These are phyloP conservation scores for Xylaria arbuscula DNA, from an alignment of 2,329 filamentous ascomycete genomes.

Conservation along the genomic window DNA sequence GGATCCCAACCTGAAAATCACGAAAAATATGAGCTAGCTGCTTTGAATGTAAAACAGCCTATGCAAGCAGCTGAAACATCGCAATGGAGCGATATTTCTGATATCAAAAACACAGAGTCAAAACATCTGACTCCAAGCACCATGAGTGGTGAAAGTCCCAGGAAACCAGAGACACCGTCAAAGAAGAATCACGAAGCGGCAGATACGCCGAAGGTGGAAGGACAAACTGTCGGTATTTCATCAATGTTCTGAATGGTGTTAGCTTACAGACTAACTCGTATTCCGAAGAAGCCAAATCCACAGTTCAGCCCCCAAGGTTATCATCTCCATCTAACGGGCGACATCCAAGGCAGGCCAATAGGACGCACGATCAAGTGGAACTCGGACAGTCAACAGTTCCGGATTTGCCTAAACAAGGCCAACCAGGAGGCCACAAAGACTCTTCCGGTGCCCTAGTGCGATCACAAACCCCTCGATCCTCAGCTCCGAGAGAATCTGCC, in stretches of 20 bases:
- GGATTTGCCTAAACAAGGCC: slow-evolving; percentile 30
- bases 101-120: background rate
- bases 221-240: slow-evolving; percentile 37
- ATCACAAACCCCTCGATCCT: background rate
- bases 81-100: background rate
- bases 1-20: background rate
- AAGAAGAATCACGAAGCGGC: background rate
- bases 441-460: background rate
- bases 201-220: background rate
- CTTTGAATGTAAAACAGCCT: background rate
- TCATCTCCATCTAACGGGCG: slow-evolving; percentile 37
- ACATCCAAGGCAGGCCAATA: slow-evolving; percentile 20
- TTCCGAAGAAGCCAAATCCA: slow-evolving; percentile 8
- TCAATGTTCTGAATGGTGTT: slow-evolving; percentile 16
- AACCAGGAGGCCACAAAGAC: background rate
- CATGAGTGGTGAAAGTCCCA: background rate
- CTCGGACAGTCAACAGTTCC: slow-evolving; percentile 31
- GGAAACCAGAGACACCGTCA: background rate
- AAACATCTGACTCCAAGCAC: background rate
- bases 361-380: slow-evolving; percentile 36
- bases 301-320: slow-evolving; percentile 31
- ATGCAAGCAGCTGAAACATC: background rate
- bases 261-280: slow-evolving; percentile 17
- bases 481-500: background rate
- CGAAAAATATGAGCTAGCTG: background rate